Evolutionary conservation across 805 yeast genomes (phyloP).

Genomic region (Wickerhamomyces chambardii): DNA sequence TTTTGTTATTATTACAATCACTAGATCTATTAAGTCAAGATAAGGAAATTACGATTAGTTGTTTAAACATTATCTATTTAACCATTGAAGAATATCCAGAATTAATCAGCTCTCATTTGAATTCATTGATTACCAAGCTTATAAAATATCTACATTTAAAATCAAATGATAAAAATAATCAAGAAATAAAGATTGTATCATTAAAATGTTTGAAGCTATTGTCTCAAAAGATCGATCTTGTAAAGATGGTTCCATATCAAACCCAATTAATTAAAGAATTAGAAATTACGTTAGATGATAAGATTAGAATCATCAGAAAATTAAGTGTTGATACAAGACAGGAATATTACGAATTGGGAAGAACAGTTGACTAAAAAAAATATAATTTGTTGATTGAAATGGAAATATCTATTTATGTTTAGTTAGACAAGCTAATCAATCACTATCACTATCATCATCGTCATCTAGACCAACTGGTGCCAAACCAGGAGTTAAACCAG

Average conservation of each 20-base stretch:
- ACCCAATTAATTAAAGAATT: constrained; percentile 37
- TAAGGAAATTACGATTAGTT: constrained; percentile 45
- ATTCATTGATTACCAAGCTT: constrained; percentile 47
- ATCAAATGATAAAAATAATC: constrained; percentile 23
- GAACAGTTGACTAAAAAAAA: constrained; percentile 18
- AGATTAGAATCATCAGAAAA: constrained; percentile 64
- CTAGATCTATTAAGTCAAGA: constrained; percentile 31
- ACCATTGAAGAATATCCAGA: constrained; percentile 47
- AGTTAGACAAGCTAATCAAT: constrained; percentile 3
- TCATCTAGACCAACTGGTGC: constrained; percentile 71
- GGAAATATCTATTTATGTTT: too few species aligned
- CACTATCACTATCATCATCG: constrained; percentile 28
- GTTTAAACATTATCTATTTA: constrained; percentile 49
- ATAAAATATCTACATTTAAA: constrained; percentile 20
- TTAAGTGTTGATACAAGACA: constrained; percentile 78
- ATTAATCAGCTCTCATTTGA: constrained; percentile 43
- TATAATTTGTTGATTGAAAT: constrained; percentile 24
- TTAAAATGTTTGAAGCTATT: constrained; percentile 49
- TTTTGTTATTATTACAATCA: constrained; percentile 69
- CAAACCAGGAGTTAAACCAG: constrained; percentile 78
- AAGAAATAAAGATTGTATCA: constrained; percentile 45
- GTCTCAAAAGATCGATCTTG: constrained; percentile 26
- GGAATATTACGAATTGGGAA: constrained; percentile 47
- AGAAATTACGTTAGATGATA: constrained; percentile 56
- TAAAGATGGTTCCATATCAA: constrained; percentile 42